Conservation (phyloP, 2,329 filamentous ascomycete genomes). For the Iodosphaeria phyllophila region DNA sequence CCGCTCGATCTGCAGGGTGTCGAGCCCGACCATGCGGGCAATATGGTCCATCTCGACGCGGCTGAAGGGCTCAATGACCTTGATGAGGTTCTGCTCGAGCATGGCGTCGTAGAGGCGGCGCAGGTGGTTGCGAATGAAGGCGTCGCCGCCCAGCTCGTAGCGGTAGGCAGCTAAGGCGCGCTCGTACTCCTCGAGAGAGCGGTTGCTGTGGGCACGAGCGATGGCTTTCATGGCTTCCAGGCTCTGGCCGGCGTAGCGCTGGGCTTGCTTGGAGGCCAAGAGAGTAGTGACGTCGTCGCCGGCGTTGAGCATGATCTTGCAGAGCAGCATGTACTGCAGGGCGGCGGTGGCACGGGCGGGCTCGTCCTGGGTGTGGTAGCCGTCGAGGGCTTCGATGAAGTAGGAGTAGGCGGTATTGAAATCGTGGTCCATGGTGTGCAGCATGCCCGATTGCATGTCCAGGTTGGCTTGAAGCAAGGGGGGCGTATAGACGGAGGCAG, state of each 20-base stretch:
- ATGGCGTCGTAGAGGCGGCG: slow-evolving; percentile 93
- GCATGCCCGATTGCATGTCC: slow-evolving; percentile 98
- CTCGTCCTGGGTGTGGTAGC: slow-evolving; percentile 88
- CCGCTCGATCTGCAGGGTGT: slow-evolving; percentile 90
- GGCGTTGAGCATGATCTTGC: slow-evolving; percentile 98
- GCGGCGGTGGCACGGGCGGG: slow-evolving; percentile 80
- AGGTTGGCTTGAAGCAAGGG: slow-evolving; percentile 87
- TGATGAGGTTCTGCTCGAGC: slow-evolving; percentile 98
- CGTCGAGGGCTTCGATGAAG: slow-evolving; percentile 97
- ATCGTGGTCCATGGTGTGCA: slow-evolving; percentile 96
- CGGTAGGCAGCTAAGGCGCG: slow-evolving; percentile 76
- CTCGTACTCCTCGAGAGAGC: slow-evolving; percentile 94
- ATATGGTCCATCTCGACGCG: slow-evolving; percentile 94
- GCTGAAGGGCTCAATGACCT: slow-evolving; percentile 98
- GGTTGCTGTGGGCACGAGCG: slow-evolving; percentile 84
- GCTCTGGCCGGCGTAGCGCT: slow-evolving; percentile 88
- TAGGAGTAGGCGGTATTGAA: slow-evolving; percentile 98
- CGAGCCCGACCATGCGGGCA: slow-evolving; percentile 91
- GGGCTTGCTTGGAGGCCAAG: slow-evolving; percentile 88
- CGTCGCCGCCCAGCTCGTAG: slow-evolving; percentile 82
- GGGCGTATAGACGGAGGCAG: slow-evolving; percentile 92
- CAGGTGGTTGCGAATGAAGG: slow-evolving; percentile 94
- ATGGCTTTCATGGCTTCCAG: slow-evolving; percentile 99
- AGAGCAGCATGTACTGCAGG: slow-evolving; percentile 97
- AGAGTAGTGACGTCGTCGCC: slow-evolving; percentile 91